Percentiles rank a stretch among this genome's conserved stretches.
Evolutionary conservation across 1,139 yeast species (phyloP).

Genomic region (Taphrina confusa): DNA sequence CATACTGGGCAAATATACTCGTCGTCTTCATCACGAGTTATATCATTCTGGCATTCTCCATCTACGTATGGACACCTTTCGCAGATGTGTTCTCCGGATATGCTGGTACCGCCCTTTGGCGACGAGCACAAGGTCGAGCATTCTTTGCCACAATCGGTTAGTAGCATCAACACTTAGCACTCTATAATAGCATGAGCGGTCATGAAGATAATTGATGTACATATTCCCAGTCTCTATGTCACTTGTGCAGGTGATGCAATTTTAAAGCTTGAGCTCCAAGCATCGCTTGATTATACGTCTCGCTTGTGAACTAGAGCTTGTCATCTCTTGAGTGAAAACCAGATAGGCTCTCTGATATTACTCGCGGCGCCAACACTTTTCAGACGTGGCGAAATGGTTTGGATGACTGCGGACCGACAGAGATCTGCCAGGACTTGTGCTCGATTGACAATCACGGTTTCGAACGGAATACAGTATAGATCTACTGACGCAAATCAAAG

Average conservation of each 20-base stretch:
- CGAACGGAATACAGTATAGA: no score
- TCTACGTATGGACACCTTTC: constrained; percentile 29
- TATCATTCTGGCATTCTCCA: constrained; percentile 4
- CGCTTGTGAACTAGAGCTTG: no score
- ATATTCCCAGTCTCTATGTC: neutral
- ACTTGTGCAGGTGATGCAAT: no score
- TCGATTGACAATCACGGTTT: no score
- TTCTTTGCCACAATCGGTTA: constrained; percentile 31
- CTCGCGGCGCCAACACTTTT: no score
- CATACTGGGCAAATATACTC: constrained; percentile 32
- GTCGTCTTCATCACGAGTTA: constrained; percentile 28
- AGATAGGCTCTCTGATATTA: no score
- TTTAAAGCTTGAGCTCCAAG: no score
- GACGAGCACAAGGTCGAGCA: constrained; percentile 30
- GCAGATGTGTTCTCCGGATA: constrained; percentile 29
- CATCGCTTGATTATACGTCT: no score
- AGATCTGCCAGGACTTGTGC: no score
- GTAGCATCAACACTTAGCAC: neutral
- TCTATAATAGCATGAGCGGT: neutral
- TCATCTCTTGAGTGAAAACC: no score
- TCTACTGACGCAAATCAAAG: constrained; percentile 21
- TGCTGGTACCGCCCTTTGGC: constrained; percentile 31
- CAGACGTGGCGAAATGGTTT: no score
- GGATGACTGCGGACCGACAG: no score
- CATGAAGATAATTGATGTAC: neutral